These are phyloP conservation scores for Clarkia xantiana DNA, from an alignment of 345 rosid species.

Conservation along the genomic window DNA sequence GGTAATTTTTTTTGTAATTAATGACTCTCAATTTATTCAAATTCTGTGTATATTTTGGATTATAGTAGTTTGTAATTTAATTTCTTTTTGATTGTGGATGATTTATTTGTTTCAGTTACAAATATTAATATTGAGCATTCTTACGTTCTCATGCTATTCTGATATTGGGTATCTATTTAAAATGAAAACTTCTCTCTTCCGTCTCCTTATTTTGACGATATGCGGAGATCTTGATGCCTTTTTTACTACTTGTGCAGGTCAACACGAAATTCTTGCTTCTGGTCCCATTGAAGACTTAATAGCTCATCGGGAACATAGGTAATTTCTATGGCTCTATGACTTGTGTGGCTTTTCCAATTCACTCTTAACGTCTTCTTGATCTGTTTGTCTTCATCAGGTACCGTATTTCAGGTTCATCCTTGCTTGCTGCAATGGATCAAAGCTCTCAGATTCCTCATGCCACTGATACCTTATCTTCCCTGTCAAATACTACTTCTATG, in stretches of 20 bases:
- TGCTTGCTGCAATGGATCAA: slow-evolving; percentile 96
- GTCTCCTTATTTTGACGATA: not conserved
- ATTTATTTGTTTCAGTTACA: too few relatives aligned
- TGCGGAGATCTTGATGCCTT: slow-evolving; percentile 1
- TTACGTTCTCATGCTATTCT: not conserved
- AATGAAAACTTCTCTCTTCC: too few relatives aligned
- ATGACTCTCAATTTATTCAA: too few relatives aligned
- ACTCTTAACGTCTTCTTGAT: not conserved
- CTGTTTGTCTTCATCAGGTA: slow-evolving; percentile 39
- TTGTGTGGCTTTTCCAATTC: too few relatives aligned
- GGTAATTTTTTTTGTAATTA: too few relatives aligned
- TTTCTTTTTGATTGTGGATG: too few relatives aligned
- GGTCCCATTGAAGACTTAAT: slow-evolving; percentile 98
- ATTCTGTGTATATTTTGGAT: too few relatives aligned
- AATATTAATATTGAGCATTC: not conserved
- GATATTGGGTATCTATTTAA: too few relatives aligned
- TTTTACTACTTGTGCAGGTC: slow-evolving; percentile 30
- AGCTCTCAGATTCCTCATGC: slow-evolving; percentile 75
- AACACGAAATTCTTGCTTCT: slow-evolving; percentile 96
- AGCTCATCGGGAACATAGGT: slow-evolving; percentile 99
- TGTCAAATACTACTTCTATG: slow-evolving; percentile 23
- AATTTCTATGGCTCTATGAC: slow-evolving; percentile 10
- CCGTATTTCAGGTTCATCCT: slow-evolving; percentile 91
- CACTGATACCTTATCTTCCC: slow-evolving; percentile 37
- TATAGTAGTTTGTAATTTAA: too few relatives aligned